phyloP scores from a whole-genome alignment of 2,329 filamentous ascomycete genomes.

The Cladophialophora chaetospira region DNA sequence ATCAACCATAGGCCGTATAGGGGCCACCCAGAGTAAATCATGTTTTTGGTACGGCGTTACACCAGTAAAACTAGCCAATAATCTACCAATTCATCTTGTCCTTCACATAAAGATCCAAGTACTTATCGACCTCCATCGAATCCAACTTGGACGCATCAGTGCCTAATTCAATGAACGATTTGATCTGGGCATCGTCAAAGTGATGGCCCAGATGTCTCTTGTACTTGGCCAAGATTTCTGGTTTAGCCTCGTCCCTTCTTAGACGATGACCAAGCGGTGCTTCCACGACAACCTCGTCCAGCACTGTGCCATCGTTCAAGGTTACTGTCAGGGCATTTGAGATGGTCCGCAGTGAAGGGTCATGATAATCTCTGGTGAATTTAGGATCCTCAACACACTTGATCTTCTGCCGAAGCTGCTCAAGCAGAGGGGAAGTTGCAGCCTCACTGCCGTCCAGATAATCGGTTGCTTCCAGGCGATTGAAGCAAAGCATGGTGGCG shows the following conservation, averaged over 20 bases:
- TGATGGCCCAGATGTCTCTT: conserved; percentile 87
- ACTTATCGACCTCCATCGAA: conserved; percentile 82
- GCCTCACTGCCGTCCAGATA: conserved; percentile 93
- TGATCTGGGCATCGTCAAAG: conserved; percentile 73
- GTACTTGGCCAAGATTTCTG: conserved; percentile 93
- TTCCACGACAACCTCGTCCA: conserved; percentile 90
- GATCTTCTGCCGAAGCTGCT: conserved; percentile 90
- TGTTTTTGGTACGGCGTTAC: neutral
- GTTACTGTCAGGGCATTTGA: conserved; percentile 95
- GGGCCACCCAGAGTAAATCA: neutral
- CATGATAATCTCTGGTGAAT: conserved; percentile 94
- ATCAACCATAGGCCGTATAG: neutral
- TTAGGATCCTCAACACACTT: conserved; percentile 93
- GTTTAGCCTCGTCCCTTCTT: conserved; percentile 94
- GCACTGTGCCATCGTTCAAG: conserved; percentile 87
- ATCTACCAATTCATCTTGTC: conserved; percentile 46
- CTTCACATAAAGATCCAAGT: conserved; percentile 81
- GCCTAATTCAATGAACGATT: conserved; percentile 79
- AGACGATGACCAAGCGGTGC: conserved; percentile 91
- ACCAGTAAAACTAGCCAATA: neutral
- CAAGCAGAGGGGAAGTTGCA: conserved; percentile 83
- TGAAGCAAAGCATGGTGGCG: conserved; percentile 89
- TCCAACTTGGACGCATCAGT: conserved; percentile 75
- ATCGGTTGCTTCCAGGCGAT: conserved; percentile 88
- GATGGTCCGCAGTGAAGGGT: conserved; percentile 91